Percentiles rank a stretch among this genome's conserved stretches.
phyloP scores from a whole-genome alignment of 2,329 filamentous ascomycete species.

The Cladosporium colombiae region DNA sequence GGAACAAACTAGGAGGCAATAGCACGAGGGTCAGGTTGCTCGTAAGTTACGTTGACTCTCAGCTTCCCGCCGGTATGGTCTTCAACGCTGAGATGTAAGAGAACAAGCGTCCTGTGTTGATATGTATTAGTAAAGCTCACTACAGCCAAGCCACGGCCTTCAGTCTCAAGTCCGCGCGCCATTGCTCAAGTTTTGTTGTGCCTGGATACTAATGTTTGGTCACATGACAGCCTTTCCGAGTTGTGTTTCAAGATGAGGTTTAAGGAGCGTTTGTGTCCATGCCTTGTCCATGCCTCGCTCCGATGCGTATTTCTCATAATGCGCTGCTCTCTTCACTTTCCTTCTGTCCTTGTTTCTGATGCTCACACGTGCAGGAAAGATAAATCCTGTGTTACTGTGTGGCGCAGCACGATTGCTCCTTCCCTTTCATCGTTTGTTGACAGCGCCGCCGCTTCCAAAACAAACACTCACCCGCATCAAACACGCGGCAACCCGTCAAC shows the following conservation, averaged over 20 bases:
- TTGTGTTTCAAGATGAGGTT: background rate
- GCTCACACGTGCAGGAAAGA: background rate
- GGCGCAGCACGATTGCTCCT: background rate
- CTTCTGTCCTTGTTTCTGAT: background rate
- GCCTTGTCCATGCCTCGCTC: too few relatives aligned
- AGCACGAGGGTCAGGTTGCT: background rate
- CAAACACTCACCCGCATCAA: background rate
- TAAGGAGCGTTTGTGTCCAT: background rate
- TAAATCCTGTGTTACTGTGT: background rate
- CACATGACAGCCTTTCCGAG: background rate
- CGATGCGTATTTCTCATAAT: too few relatives aligned
- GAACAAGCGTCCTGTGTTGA: background rate
- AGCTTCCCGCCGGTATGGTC: background rate
- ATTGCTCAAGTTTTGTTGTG: too few relatives aligned
- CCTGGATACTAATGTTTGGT: too few relatives aligned
- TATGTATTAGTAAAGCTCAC: background rate
- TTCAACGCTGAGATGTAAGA: background rate
- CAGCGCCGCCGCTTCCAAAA: slow-evolving; percentile 1
- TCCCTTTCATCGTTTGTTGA: slow-evolving; percentile 1
- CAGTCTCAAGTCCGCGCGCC: too few relatives aligned
- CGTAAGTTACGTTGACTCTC: background rate
- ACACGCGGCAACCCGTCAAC: slow-evolving; percentile 1
- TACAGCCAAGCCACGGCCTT: too few relatives aligned
- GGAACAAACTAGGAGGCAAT: background rate
- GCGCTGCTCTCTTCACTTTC: background rate